Evolutionary conservation across 2,329 filamentous ascomycete genomes (phyloP).

Genomic region (Eurotiales sp.): DNA sequence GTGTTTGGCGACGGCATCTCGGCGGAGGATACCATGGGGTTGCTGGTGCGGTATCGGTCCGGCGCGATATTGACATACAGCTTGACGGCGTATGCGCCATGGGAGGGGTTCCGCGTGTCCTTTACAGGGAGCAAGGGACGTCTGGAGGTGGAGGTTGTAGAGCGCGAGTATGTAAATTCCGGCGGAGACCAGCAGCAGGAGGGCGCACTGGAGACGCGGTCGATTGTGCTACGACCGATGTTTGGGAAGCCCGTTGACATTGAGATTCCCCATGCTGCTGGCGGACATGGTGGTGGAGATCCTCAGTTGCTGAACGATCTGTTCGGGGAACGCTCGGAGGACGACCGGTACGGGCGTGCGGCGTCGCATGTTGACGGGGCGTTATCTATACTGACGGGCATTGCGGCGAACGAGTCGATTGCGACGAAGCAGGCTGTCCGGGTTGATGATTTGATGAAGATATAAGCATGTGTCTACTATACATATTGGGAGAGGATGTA

Average conservation of each 20-base stretch:
- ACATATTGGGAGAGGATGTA: too few species aligned
- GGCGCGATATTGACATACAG: conserved; percentile 59
- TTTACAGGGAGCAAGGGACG: conserved; percentile 53
- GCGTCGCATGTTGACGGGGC: too few species aligned
- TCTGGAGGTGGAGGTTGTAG: conserved; percentile 60
- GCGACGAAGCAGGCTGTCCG: too few species aligned
- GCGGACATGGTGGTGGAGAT: conserved; percentile 60
- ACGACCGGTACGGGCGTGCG: too few species aligned
- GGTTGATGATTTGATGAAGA: too few species aligned
- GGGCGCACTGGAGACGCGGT: neutral
- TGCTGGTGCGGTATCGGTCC: conserved; percentile 56
- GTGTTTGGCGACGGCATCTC: conserved; percentile 62
- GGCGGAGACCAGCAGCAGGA: conserved; percentile 52
- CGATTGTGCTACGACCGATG: conserved; percentile 45
- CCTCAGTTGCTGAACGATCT: conserved; percentile 55
- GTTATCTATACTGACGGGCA: too few species aligned
- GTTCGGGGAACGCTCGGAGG: conserved; percentile 40
- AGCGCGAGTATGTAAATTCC: conserved; percentile 54
- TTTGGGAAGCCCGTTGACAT: conserved; percentile 57
- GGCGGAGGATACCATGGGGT: conserved; percentile 62
- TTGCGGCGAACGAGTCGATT: too few species aligned
- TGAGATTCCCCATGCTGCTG: conserved; percentile 48
- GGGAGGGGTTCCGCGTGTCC: conserved; percentile 36
- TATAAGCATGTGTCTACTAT: too few species aligned
- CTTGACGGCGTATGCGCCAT: conserved; percentile 56